Evolutionary conservation across 1,284 basidiomycete species (phyloP).

Genomic region (Naganishia albida): DNA sequence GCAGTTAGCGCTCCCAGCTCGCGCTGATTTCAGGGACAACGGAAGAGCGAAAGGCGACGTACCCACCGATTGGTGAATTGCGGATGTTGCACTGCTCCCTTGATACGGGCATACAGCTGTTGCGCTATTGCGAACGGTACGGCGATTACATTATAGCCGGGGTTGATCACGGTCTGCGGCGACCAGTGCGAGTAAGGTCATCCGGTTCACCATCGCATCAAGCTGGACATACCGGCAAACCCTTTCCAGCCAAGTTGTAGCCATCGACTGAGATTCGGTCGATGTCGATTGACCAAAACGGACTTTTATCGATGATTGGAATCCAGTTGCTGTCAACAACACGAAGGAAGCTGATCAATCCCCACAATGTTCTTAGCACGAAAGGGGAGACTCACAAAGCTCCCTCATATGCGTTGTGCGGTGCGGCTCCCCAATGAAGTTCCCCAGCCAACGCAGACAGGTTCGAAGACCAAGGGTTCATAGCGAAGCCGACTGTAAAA

Average conservation of each 20-base stretch:
- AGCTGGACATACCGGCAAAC: slow-evolving; percentile 36
- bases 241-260: slow-evolving; percentile 36
- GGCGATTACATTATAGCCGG: slow-evolving; percentile 47
- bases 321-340: slow-evolving; percentile 47
- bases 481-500: slow-evolving; percentile 23
- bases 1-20: too few species aligned
- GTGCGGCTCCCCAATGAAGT: slow-evolving; percentile 51
- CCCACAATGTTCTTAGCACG: background rate
- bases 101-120: slow-evolving; percentile 37
- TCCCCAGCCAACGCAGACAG: slow-evolving; percentile 44
- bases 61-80: slow-evolving; percentile 44
- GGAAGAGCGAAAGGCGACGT: slow-evolving; percentile 27
- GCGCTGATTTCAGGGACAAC: too few species aligned
- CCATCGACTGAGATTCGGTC: slow-evolving; percentile 39
- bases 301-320: slow-evolving; percentile 35
- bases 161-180: slow-evolving; percentile 46
- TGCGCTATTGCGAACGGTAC: slow-evolving; percentile 43
- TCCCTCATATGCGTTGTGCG: slow-evolving; percentile 39
- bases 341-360: background rate
- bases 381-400: slow-evolving; percentile 43
- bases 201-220: background rate
- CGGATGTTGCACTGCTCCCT: slow-evolving; percentile 39
- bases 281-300: slow-evolving; percentile 43
- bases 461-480: slow-evolving; percentile 42
- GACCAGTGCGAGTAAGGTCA: background rate